phyloP scores from a whole-genome alignment of 2,329 filamentous ascomycete genomes.

The Zarea fungicola region DNA sequence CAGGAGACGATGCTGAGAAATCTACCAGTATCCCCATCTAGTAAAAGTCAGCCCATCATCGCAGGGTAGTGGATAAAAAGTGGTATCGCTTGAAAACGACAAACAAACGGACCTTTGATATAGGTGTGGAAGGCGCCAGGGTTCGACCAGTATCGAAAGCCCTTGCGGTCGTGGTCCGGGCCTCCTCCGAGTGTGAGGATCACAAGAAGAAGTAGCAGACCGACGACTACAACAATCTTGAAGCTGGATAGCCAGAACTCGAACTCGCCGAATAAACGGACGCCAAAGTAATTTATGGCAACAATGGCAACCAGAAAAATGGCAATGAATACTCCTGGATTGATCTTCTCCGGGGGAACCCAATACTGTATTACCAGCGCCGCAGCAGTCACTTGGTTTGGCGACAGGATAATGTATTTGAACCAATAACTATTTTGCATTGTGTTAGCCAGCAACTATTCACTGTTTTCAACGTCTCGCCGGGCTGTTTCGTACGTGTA shows the following conservation, averaged over 20 bases:
- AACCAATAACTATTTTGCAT: slow-evolving; percentile 39
- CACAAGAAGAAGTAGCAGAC: slow-evolving; percentile 21
- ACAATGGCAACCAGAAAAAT: slow-evolving; percentile 29
- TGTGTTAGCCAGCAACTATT: no score
- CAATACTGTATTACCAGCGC: slow-evolving; percentile 30
- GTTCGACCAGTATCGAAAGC: slow-evolving; percentile 37
- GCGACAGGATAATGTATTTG: slow-evolving; percentile 33
- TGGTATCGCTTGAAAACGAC: slow-evolving; percentile 16
- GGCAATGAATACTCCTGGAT: slow-evolving; percentile 20
- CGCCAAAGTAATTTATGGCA: slow-evolving; percentile 29
- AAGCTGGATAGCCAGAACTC: slow-evolving; percentile 42
- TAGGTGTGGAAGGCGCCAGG: slow-evolving; percentile 31
- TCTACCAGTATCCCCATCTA: slow-evolving; percentile 10
- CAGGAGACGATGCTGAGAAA: slow-evolving; percentile 35
- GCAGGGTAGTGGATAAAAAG: no score
- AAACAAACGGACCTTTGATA: slow-evolving; percentile 22
- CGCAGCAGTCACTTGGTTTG: slow-evolving; percentile 32
- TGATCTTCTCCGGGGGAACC: slow-evolving; percentile 30
- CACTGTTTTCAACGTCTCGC: no score
- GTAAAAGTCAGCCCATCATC: no score
- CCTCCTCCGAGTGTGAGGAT: slow-evolving; percentile 33
- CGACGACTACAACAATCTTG: slow-evolving; percentile 38
- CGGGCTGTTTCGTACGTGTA: no score
- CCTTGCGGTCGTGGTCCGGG: slow-evolving; percentile 29
- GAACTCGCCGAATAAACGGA: slow-evolving; percentile 38